Evolutionary conservation across 495 filamentous ascomycete genomes (phyloP), one percentile per base, ranked within the genome.

Genomic region (Lichenothelia convexa): DNA sequence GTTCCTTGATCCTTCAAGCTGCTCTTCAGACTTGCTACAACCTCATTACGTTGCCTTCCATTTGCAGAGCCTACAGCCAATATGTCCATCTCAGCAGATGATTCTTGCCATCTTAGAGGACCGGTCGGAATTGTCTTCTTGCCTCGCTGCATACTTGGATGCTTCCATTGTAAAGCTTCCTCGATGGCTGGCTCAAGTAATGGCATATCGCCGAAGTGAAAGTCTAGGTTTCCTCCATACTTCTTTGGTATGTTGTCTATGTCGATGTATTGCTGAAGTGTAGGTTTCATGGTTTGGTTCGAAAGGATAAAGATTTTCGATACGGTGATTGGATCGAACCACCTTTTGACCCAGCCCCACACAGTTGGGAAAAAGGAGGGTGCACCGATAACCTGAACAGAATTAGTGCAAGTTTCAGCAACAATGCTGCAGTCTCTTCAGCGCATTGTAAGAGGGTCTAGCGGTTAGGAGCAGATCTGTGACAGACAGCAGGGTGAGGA

Each of bases 311-410:
- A 87, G 48, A 93, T 92, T 59, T 93, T 92, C 42, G 79, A 84
- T 3, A 83, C 81, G 31, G 85, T 93, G 39, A 78, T 78, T 18
- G 85, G 85, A 58, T 93, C 85, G 51, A 92, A 92, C 85, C 85
- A 93, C 49, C 75, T 73, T 63, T 92, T 91, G 57, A 91, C 77
- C 85, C 85, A 92, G 43, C 78, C 70, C 85, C 85, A 92, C 35
- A 93, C 80, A 8, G 84, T 91, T 20, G 80, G 80, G 60, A 93
- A 93, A 66, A 91, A 93, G 30, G 71, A 64, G 3, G 85, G 85
- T 1, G 85, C 85, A 31, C 83, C 82, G 42, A 93, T 79, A 49
- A 93, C 80, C 68, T 80, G 48, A 21, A 44, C 38, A 16, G 32
- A 45, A 46, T 34, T 18, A 17, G 26, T 16, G 32, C 46, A 44